phyloP scores from a whole-genome alignment of 495 filamentous ascomycete genomes.

The Terfezia claveryi region DNA sequence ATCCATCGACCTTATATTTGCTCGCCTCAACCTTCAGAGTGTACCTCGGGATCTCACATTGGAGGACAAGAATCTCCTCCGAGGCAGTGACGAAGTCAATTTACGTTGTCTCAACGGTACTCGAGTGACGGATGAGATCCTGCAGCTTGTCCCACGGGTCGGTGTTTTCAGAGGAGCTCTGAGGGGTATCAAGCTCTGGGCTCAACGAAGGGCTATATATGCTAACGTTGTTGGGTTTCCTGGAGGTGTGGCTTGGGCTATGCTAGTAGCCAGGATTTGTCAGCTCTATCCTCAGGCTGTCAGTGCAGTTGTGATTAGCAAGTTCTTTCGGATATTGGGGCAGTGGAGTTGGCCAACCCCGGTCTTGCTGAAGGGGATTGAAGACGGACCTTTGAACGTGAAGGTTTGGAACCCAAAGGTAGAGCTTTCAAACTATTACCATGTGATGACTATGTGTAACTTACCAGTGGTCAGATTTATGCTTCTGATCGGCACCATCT shows the following conservation, averaged over 20 bases:
- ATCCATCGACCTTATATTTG: slow-evolving; percentile 87
- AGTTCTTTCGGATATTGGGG: slow-evolving; percentile 82
- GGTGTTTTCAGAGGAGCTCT: slow-evolving; percentile 73
- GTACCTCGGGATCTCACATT: slow-evolving; percentile 53
- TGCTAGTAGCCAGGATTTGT: slow-evolving; percentile 86
- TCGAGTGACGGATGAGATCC: slow-evolving; percentile 75
- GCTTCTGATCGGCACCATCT: slow-evolving; percentile 57
- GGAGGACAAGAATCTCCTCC: slow-evolving; percentile 59
- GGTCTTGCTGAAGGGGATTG: slow-evolving; percentile 69
- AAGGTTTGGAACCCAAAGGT: slow-evolving; percentile 86
- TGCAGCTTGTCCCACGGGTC: slow-evolving; percentile 67
- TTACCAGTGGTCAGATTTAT: slow-evolving; percentile 36
- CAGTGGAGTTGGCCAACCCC: slow-evolving; percentile 89
- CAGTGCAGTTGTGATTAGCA: slow-evolving; percentile 59
- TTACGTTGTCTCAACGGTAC: slow-evolving; percentile 82
- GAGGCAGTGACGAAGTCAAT: slow-evolving; percentile 66
- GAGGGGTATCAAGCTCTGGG: slow-evolving; percentile 88
- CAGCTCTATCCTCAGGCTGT: slow-evolving; percentile 92
- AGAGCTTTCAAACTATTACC: neutral
- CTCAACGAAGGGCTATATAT: slow-evolving; percentile 78
- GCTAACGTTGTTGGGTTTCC: slow-evolving; percentile 90
- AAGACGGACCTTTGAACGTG: slow-evolving; percentile 56
- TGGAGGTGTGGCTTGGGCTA: slow-evolving; percentile 92
- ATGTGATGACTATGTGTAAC: neutral
- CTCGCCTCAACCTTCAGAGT: slow-evolving; percentile 44